Conservation (phyloP, 2,329 filamentous ascomycete genomes). For the Colletotrichum lini region DNA sequence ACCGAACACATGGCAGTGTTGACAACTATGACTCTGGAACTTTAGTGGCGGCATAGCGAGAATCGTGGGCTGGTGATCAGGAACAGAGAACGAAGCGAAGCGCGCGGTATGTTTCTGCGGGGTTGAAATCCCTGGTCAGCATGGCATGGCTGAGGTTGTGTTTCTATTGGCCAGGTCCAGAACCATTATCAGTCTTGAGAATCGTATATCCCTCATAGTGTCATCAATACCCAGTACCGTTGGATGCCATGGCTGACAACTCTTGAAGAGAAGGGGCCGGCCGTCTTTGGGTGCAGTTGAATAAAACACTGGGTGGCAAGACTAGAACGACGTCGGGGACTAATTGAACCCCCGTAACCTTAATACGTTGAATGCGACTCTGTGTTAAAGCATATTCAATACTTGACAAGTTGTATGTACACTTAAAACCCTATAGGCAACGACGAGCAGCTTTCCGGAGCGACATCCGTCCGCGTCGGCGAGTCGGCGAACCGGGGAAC, state of each 20-base stretch:
- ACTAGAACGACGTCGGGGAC: too few species aligned
- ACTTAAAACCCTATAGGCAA: neutral
- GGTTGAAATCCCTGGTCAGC: neutral
- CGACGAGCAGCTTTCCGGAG: neutral
- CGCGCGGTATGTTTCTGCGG: neutral
- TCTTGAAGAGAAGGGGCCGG: too few species aligned
- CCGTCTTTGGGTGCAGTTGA: too few species aligned
- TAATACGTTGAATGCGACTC: too few species aligned
- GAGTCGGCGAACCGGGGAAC: conserved; percentile 13
- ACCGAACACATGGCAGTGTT: neutral
- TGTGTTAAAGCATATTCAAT: too few species aligned
- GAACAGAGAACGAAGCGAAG: neutral
- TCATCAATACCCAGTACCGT: too few species aligned
- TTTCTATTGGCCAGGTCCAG: neutral
- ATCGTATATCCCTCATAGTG: neutral
- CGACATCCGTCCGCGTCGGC: conserved; percentile 17
- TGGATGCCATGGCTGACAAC: too few species aligned
- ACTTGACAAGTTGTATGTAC: neutral
- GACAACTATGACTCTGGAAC: neutral
- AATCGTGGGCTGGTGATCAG: neutral
- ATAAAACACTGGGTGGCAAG: too few species aligned
- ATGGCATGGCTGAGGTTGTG: neutral
- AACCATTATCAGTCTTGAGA: neutral
- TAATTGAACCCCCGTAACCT: too few species aligned
- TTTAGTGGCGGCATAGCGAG: neutral